A percentile compares a stretch with the other conserved stretches of the same genome.
phyloP scores from a whole-genome alignment of 805 yeast genomes.

The Pichia membranifaciens region DNA sequence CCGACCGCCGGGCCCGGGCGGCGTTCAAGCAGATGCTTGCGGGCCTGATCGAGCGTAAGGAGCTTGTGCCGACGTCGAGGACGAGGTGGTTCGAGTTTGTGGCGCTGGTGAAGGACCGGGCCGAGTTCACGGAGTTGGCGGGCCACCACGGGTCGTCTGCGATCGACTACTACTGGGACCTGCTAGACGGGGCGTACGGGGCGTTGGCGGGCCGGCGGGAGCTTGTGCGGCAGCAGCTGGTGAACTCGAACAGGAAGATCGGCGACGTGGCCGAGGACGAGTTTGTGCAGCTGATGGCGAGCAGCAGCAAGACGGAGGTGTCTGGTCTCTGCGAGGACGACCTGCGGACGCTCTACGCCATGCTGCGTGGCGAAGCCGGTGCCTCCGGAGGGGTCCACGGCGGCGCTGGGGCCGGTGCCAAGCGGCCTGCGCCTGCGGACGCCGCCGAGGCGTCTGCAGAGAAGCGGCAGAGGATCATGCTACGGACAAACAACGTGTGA shows the following conservation, averaged over 20 bases:
- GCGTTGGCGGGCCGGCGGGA: constrained; percentile 54
- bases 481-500: constrained; percentile 5
- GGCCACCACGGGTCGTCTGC: constrained; percentile 79
- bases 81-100: constrained; percentile 57
- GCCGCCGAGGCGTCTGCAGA: not conserved
- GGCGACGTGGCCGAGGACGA: constrained; percentile 3
- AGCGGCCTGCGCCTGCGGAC: not conserved
- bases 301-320: constrained; percentile 2
- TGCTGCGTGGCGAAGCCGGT: not conserved
- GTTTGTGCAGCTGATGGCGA: constrained; percentile 15
- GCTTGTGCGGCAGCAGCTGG: constrained; percentile 46
- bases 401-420: not conserved
- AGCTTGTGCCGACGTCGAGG: constrained; percentile 36
- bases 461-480: constrained; percentile 4
- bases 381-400: not conserved
- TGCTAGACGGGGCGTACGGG: constrained; percentile 56
- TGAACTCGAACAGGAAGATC: constrained; percentile 17
- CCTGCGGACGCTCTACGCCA: not conserved
- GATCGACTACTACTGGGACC: constrained; percentile 69
- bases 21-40: constrained; percentile 45
- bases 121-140: constrained; percentile 51
- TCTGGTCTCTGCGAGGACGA: not conserved
- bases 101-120: constrained; percentile 45
- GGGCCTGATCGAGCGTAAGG: constrained; percentile 28
- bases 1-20: constrained; percentile 63